Base-by-base conservation (phyloP, 768 basidiomycete species). In the Boletus speciosus region DNA sequence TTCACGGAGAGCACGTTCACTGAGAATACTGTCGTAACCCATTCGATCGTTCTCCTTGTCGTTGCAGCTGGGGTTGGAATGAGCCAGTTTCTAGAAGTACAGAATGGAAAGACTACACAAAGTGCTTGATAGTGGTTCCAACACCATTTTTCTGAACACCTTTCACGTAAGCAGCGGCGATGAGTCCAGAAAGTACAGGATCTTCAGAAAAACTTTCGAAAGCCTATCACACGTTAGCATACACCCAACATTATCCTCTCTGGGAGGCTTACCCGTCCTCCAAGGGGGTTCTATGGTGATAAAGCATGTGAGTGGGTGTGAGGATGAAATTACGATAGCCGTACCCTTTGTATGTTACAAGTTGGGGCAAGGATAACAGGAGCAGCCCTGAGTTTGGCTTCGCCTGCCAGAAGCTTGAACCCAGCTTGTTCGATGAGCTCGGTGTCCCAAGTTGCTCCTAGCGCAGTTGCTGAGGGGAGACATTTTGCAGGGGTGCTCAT, bases 151-250 rank as follows among this genome's bases (percentile, higher is more conserved):
- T 80, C 69, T 93, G 91, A 3, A 90, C 77, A 7, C 89, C 89
- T 47, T 81, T 83, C n/a, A 90, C 77, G 60, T 90, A 92, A 15
- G 85, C 78, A 0, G 86, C 79, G 2, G 87, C 81, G 16, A 88
- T 77, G 58, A 79, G 73, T 8, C 90, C 90, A 6, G 86, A 87
- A 5, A 92, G 76, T 55, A 79, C 71, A 0, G 90, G 89, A 57
- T 92, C 89, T 62, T 91, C 88, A 0, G 88, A 86, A 70, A 88
- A 90, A 51, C 82, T 84, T 64, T 90, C 88, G 60, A 90, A 88
- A 65, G 84, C 79, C 83, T 86, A 55, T 7, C 12, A 8, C 38
- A 32, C 31, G 37, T 61, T 16, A 54, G 67, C 41, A 50, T 55
- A 49, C 27, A 55, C 16, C n/a, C 38, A 6, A 34, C 6, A 7